Evolutionary conservation across 352 stramenopile species (phyloP).

Genomic region (Discostella stelligera): DNA sequence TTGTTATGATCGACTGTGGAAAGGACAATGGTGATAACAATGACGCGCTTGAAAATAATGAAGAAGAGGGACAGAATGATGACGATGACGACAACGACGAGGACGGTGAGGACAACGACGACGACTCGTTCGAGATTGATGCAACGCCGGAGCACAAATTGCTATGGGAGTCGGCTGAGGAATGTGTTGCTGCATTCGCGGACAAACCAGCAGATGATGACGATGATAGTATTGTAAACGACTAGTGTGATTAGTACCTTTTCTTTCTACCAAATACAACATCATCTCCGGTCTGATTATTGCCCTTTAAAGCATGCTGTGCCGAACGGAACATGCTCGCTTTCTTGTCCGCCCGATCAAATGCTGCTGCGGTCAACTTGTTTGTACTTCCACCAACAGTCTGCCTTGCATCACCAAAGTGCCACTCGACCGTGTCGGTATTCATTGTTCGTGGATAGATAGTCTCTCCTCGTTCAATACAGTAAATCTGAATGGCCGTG

Average conservation of each 20-base stretch:
- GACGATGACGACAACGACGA: too few species aligned
- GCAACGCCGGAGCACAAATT: not conserved
- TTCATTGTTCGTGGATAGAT: conserved; percentile 9
- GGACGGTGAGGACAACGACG: too few species aligned
- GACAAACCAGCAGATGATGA: not conserved
- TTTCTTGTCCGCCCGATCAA: too few species aligned
- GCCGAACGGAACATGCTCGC: not conserved
- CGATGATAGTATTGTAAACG: conserved; percentile 7
- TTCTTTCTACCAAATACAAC: conserved; percentile 5
- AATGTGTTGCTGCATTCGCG: conserved; percentile 3
- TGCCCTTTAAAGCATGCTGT: conserved; percentile 8
- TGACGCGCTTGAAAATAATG: too few species aligned
- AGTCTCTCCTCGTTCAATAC: not conserved
- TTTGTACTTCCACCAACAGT: conserved; percentile 19
- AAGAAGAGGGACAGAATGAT: too few species aligned
- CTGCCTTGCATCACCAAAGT: conserved; percentile 26
- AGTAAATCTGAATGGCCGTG: conserved; percentile 22
- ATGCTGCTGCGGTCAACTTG: too few species aligned
- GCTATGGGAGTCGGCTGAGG: conserved; percentile 3
- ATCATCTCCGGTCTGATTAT: conserved; percentile 7
- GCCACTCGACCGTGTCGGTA: conserved; percentile 13
- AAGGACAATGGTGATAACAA: too few species aligned
- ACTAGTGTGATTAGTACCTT: conserved; percentile 2
- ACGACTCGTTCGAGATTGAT: too few species aligned
- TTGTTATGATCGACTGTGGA: too few species aligned